Base-by-base conservation (phyloP, 2,329 filamentous ascomycete genomes). In the Volutella citrinella region DNA sequence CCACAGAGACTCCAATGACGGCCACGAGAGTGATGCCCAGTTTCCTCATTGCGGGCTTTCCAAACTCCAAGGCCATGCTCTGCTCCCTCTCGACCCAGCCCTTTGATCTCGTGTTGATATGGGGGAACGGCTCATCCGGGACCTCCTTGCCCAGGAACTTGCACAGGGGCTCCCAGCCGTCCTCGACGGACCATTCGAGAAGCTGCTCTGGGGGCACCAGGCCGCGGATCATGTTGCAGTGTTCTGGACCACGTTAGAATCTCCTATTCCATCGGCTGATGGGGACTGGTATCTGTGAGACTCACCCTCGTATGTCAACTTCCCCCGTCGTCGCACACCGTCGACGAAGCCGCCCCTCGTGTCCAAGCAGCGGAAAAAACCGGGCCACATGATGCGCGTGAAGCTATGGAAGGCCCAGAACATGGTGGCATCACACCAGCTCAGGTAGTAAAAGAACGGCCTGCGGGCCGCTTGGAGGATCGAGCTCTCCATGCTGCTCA, bases 101-200 rank as follows among this genome's bases (percentile, higher is more conserved):
- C 16, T 19, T 26, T 7, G 32, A 21, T 12, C 16, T 17, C 6
- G 57, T 43, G 30, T 64, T 64, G 2, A 52, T 51, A 27, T 55
- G 54, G 3, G 63, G 63, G 34, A 65, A 66, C n/a, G 46, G 38
- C 19, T 43, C 33, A 1, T 53, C 39, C 2, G 64, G 64, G 0
- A 65, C 46, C 0, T 53, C 51, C 36, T 61, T 60, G 11, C 53
- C 56, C 3, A 67, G 40, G 27, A 68, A 69, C 25, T 50, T 34
- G 46, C 65, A 68, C 4, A 69, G 57, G 9, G 64, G 63, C 29
- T 48, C 57, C 64, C 65, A 68, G 11, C 64, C 64, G 14, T 69
- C 57, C 20, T 57, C 47, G 2, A 61, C 49, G 9, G 55, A 49
- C 54, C 56, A 67, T 30, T 66, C 63, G 5, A 69, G 52, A 10